Conservation (phyloP, 2,329 filamentous ascomycete genomes). For the Erysiphe pulchra region DNA sequence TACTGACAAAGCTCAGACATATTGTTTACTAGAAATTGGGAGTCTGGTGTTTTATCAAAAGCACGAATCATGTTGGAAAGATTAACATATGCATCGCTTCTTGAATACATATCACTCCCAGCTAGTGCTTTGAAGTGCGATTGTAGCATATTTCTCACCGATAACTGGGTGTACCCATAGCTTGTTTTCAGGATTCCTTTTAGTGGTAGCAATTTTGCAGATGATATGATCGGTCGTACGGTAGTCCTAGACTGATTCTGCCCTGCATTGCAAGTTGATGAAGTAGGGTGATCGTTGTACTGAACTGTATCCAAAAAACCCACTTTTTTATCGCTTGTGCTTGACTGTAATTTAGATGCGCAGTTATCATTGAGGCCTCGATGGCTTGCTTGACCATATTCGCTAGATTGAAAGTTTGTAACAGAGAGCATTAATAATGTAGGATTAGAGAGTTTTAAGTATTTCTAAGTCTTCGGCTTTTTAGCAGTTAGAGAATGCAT, state of each 20-base stretch:
- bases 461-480: too few species aligned
- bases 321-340: constrained; percentile 23
- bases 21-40: constrained; percentile 45
- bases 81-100: constrained; percentile 67
- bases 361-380: neutral
- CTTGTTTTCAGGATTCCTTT: constrained; percentile 59
- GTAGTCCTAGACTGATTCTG: neutral
- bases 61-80: constrained; percentile 51
- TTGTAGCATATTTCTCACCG: constrained; percentile 58
- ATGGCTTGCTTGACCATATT: neutral
- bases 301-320: constrained; percentile 33
- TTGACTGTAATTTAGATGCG: neutral
- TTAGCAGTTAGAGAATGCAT: too few species aligned
- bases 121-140: constrained; percentile 63
- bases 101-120: constrained; percentile 42
- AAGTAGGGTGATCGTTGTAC: constrained; percentile 21
- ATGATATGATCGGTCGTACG: constrained; percentile 8
- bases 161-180: constrained; percentile 12
- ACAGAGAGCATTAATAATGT: neutral
- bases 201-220: constrained; percentile 23
- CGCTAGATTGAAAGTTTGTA: neutral
- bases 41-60: constrained; percentile 60
- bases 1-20: constrained; percentile 57
- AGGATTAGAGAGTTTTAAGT: neutral
- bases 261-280: constrained; percentile 3